A percentile compares a stretch with the other conserved stretches of the same genome.
phyloP scores from a whole-genome alignment of 805 yeast species.

The Kockiozyma suomiensis region DNA sequence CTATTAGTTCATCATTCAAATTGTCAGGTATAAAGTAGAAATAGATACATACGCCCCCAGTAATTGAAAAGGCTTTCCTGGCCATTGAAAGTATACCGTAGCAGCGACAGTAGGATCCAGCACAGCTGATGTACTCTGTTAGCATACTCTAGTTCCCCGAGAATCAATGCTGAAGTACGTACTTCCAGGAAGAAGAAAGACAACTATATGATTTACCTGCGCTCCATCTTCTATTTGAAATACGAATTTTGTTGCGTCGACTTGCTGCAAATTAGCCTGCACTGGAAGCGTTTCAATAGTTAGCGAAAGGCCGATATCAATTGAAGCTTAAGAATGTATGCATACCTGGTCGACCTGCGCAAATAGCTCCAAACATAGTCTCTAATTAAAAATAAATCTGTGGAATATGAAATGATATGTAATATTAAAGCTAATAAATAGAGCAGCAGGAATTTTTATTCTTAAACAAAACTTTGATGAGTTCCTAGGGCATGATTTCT shows the following conservation, averaged over 20 bases:
- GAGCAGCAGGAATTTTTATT: background rate
- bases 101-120: constrained; percentile 74
- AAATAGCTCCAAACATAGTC: constrained; percentile 71
- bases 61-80: constrained; percentile 50
- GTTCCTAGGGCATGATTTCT: constrained; percentile 1
- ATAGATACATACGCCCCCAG: constrained; percentile 50
- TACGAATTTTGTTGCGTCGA: constrained; percentile 68
- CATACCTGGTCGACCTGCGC: constrained; percentile 68
- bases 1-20: too few relatives aligned
- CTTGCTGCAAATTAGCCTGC: constrained; percentile 53
- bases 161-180: constrained; percentile 41
- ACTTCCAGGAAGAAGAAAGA: constrained; percentile 83
- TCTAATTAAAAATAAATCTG: too few relatives aligned
- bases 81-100: constrained; percentile 83
- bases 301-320: background rate
- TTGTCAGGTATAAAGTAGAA: constrained; percentile 28
- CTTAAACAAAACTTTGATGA: background rate
- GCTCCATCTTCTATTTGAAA: constrained; percentile 64
- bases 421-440: background rate
- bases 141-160: background rate
- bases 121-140: too few relatives aligned
- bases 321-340: background rate
- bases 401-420: background rate
- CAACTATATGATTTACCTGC: constrained; percentile 72
- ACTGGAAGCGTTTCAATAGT: constrained; percentile 29